Percentiles rank a stretch among this genome's conserved stretches.
Evolutionary conservation across 441 rosid species (phyloP).

Genomic region (Populus hybrid): DNA sequence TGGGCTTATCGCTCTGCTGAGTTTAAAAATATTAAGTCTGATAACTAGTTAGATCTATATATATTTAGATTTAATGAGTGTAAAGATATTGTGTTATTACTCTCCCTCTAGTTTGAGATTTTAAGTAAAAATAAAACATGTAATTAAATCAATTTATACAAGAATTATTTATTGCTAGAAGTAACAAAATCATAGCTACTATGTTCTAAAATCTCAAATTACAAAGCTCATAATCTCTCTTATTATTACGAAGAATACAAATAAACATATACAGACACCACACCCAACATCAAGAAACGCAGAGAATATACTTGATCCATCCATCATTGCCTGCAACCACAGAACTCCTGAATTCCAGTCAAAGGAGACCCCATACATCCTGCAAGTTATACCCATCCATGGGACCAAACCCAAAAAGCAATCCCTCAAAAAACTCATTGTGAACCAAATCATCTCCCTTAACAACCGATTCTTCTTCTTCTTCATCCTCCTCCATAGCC

Average conservation of each 20-base stretch:
- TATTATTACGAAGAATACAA: constrained; percentile 9
- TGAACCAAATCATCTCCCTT: constrained; percentile 14
- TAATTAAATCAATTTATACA: no score
- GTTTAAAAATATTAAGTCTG: no score
- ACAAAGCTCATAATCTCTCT: not conserved
- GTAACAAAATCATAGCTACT: not conserved
- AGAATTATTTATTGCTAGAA: not conserved
- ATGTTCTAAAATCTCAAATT: no score
- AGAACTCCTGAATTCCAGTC: constrained; percentile 8
- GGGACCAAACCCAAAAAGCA: constrained; percentile 46
- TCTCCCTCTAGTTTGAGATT: no score
- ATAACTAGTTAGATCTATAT: no score
- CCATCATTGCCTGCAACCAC: constrained; percentile 2
- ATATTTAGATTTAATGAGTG: no score
- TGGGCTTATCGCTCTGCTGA: no score
- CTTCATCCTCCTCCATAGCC: constrained; percentile 19
- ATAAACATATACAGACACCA: not conserved
- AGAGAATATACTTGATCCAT: not conserved
- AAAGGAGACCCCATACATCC: constrained; percentile 31
- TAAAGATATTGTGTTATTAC: no score
- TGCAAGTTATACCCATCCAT: constrained; percentile 33
- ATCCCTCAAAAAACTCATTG: constrained; percentile 34
- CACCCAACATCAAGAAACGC: not conserved
- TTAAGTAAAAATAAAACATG: no score
- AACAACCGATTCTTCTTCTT: constrained; percentile 1